These are phyloP conservation scores for Dissophora ornata DNA, from an alignment of 192 early-diverging fungal species.

Conservation along the genomic window DNA sequence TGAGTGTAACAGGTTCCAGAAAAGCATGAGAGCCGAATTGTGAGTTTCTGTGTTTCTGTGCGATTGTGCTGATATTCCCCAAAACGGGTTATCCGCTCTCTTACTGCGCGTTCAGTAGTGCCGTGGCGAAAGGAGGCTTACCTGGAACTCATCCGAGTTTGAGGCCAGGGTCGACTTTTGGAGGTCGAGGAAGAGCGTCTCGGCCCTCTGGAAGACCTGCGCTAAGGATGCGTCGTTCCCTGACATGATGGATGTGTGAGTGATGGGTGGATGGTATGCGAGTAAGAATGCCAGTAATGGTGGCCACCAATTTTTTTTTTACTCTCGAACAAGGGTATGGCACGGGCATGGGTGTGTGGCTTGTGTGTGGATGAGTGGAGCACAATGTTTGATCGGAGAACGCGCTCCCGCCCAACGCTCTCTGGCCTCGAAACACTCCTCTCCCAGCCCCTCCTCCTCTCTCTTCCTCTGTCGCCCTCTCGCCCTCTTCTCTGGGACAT, in stretches of 20 bases:
- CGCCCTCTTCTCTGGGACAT: too few species aligned
- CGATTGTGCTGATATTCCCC: neutral
- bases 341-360: too few species aligned
- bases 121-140: neutral
- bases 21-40: conserved; percentile 9
- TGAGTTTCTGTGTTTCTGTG: neutral
- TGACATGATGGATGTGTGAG: conserved; percentile 20
- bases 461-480: neutral
- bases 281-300: neutral
- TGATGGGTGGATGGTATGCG: neutral
- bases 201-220: conserved; percentile 46
- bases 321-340: too few species aligned
- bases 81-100: conserved; percentile 11
- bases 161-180: conserved; percentile 41
- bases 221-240: conserved; percentile 32
- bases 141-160: conserved; percentile 51
- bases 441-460: neutral
- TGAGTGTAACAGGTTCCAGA: neutral
- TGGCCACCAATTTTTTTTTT: too few species aligned
- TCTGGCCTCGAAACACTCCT: neutral
- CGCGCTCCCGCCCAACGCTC: neutral
- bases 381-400: too few species aligned
- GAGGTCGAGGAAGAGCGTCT: conserved; percentile 33
- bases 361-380: too few species aligned
- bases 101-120: too few species aligned